These are phyloP conservation scores for Alloascoidea africana DNA, from an alignment of 805 yeast species.

Conservation along the genomic window DNA sequence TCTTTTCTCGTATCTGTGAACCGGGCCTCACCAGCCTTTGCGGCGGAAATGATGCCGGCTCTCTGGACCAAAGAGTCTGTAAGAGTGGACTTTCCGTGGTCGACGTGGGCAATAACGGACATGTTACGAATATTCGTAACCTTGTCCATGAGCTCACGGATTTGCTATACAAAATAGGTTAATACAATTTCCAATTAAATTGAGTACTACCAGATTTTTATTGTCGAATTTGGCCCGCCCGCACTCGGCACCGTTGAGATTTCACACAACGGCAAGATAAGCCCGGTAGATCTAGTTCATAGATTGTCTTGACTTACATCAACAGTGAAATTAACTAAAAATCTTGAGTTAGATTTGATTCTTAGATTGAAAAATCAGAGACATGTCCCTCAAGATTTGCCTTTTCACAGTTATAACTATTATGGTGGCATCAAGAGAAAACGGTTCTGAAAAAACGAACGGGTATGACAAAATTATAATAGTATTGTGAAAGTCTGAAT, in stretches of 20 bases:
- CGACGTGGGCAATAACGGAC: constrained; percentile 95
- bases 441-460: too few relatives aligned
- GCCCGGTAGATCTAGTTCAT: neutral
- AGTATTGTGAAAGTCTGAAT: too few relatives aligned
- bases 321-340: constrained; percentile 41
- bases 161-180: constrained; percentile 15
- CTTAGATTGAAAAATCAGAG: too few relatives aligned
- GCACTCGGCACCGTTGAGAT: neutral
- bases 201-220: neutral
- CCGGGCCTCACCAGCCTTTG: constrained; percentile 90
- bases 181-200: neutral
- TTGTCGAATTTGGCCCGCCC: neutral
- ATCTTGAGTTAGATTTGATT: too few relatives aligned
- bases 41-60: constrained; percentile 89
- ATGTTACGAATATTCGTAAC: constrained; percentile 91
- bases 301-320: constrained; percentile 19
- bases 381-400: too few relatives aligned
- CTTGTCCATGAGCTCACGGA: constrained; percentile 86
- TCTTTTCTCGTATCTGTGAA: constrained; percentile 90
- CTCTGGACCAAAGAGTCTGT: constrained; percentile 84
- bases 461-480: too few relatives aligned
- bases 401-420: too few relatives aligned
- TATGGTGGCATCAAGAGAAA: too few relatives aligned
- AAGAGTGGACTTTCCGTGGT: constrained; percentile 88
- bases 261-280: neutral